Evolutionary conservation across 495 filamentous ascomycete genomes (phyloP), one percentile per base, ranked within the genome.

Genomic region (Collariella sp.): DNA sequence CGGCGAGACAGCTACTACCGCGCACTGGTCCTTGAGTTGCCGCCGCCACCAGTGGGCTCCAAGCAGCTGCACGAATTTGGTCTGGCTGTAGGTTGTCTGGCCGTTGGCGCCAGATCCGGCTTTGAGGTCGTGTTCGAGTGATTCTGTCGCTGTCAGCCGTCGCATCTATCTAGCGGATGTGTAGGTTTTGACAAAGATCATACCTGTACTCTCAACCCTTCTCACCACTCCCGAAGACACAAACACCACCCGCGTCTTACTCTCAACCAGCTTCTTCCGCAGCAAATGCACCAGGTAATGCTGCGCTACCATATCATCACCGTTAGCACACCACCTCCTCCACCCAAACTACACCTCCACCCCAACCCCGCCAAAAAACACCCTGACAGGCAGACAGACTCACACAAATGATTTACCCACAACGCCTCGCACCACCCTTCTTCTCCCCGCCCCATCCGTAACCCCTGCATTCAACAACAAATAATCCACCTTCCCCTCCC

Each of bases 41-140:
- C 74, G 70, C 13, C 72, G 72, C 74, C 74, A 76, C 72, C 72
- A 76, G 44, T 76, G 72, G 11, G 72, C 70, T 24, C 62, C 59
- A 13, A 76, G 68, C 5, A 76, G 64, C 55, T 74, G 68, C 19
- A 68, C 60, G 34, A 76, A 76, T 54, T 76, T 76, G 13, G 67
- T 67, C 34, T 63, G 60, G 18, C 47, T 2, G 47, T 76, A 76
- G 6, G 68, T 45, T 2, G 22, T 58, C 0, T 23, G 10, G 7
- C 35, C 46, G 3, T 57, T 54, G 9, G 57, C 57, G 3, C 64
- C 67, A 5, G 69, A 61, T 10, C 53, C 62, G 3, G 54, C 63
- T 33, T 65, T 63, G 26, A 72, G 53, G 12, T 70, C 63, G 1
- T 61, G 24, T 4, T 74, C 69, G 0, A 76, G 63, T 1, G 50